These are phyloP conservation scores for Nicotiana obtusifolia DNA, from an alignment of 257 asterid genomes.

Conservation along the genomic window DNA sequence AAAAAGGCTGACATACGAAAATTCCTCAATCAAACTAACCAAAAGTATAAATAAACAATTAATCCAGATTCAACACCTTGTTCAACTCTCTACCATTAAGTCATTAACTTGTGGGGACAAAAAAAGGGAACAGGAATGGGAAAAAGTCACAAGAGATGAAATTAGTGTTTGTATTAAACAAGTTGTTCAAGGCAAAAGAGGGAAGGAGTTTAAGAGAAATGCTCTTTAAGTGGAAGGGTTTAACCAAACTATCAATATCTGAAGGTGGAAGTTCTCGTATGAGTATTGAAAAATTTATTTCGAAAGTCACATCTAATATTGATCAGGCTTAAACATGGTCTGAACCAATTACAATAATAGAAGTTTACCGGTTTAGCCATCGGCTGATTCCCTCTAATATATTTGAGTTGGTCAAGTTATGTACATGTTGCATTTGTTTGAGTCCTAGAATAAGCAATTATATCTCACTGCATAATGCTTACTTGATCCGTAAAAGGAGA, in stretches of 20 bases:
- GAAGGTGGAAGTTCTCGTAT: slow-evolving; percentile 35
- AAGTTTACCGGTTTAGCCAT: too few species aligned
- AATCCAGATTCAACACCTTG: background rate
- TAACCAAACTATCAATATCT: slow-evolving; percentile 18
- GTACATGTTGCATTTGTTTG: too few species aligned
- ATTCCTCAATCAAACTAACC: background rate
- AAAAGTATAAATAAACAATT: background rate
- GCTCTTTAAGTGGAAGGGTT: slow-evolving; percentile 8
- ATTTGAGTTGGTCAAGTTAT: too few species aligned
- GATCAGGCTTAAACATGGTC: too few species aligned
- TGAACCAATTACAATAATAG: too few species aligned
- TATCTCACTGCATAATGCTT: too few species aligned
- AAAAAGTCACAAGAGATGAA: slow-evolving; percentile 17
- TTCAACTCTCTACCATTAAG: background rate
- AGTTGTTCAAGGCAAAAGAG: slow-evolving; percentile 14
- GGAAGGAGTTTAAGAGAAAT: slow-evolving; percentile 2
- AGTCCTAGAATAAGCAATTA: too few species aligned
- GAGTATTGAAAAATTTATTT: slow-evolving; percentile 27
- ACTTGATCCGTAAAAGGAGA: too few species aligned
- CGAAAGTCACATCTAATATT: background rate
- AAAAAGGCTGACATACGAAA: background rate
- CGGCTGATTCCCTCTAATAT: too few species aligned
- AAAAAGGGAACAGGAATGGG: background rate
- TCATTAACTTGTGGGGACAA: too few species aligned
- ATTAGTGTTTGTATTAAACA: slow-evolving; percentile 7